Evolutionary conservation across 306 rosid genomes (phyloP).

Genomic region (Corylus avellana): DNA sequence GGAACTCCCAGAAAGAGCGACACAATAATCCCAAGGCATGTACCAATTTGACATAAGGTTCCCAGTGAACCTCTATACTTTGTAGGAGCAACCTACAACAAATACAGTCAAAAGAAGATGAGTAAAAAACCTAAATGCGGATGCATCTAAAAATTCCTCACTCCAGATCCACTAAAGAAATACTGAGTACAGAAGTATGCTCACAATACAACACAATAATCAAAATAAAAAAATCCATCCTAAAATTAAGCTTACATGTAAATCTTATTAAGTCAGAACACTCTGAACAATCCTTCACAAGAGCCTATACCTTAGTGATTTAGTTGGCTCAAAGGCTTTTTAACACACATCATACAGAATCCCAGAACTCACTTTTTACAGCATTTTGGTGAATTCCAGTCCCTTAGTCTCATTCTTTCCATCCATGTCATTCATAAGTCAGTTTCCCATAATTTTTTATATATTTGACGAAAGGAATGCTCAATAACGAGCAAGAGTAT

Average conservation of each 20-base stretch:
- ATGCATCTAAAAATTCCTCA: slow-evolving; percentile 5
- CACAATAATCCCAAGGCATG: slow-evolving; percentile 85
- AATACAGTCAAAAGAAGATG: slow-evolving; percentile 7
- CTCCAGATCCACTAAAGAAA: neutral
- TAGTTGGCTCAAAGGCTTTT: neutral
- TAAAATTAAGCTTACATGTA: neutral
- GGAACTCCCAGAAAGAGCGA: slow-evolving; percentile 78
- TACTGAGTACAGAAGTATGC: slow-evolving; percentile 7
- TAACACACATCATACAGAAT: neutral
- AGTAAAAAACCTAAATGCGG: slow-evolving; percentile 9
- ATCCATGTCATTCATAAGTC: neutral
- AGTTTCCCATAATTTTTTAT: neutral
- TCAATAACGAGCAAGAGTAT: neutral
- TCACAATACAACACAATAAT: slow-evolving; percentile 5
- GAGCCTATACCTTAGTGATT: neutral
- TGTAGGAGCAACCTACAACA: slow-evolving; percentile 81
- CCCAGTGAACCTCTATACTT: slow-evolving; percentile 88
- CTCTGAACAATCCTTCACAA: neutral
- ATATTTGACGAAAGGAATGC: neutral
- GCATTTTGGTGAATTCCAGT: neutral
- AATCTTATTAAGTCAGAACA: neutral
- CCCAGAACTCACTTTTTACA: neutral
- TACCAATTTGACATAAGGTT: slow-evolving; percentile 77
- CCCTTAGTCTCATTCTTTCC: neutral
- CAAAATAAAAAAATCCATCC: slow-evolving; percentile 12